Evolutionary conservation across 164 flowering plant genomes (phyloP), one percentile per base, ranked within the genome.

Genomic region (Litsea cubeba): DNA sequence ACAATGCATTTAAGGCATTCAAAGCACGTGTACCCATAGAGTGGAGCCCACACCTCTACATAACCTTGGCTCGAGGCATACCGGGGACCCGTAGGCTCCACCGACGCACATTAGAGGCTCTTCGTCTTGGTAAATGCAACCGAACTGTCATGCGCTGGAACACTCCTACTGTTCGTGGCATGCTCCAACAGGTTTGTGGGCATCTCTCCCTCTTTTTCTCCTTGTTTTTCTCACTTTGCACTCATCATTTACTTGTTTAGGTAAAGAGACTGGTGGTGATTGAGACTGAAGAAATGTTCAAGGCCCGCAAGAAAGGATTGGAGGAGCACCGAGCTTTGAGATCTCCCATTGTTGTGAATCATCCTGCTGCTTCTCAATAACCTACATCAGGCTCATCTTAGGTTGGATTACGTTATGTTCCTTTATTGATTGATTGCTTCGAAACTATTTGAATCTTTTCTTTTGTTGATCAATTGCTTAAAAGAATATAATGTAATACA

Each of bases 211-310:
- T 54, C 68, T 49, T 65, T 46, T 71, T 68, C 12, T 72, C 62
- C 30, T 11, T 18, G 62, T 62, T 65, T 20, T 49, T 26, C 68
- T 28, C 15, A 28, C 1, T 66, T 32, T 17, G 10, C 12, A 20
- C 17, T 71, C n/a, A 54, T 54, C 60, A 15, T 12, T 18, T 54
- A 15, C n/a, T 15, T 20, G 51, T 54, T 5, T 65, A 95, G 98
- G 98, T 95, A 12, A 95, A 95, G 82, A 91, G 99, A 73, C 84
- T 95, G 78, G 91, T 95, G 32, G 95, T 84, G 32, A 66, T 95
- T 68, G 98, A 95, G 83, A 92, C 99, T 0, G 94, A 93, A 74
- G 99, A 91, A 75, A 95, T 93, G 99, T 91, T 71, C 72, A 85
- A 88, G 71, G 95, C 96, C 12, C 87, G 96, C 35, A 93, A 93